Evolutionary conservation across 805 yeast genomes (phyloP).

Genomic region (Cyberlindnera xylosilytica): DNA sequence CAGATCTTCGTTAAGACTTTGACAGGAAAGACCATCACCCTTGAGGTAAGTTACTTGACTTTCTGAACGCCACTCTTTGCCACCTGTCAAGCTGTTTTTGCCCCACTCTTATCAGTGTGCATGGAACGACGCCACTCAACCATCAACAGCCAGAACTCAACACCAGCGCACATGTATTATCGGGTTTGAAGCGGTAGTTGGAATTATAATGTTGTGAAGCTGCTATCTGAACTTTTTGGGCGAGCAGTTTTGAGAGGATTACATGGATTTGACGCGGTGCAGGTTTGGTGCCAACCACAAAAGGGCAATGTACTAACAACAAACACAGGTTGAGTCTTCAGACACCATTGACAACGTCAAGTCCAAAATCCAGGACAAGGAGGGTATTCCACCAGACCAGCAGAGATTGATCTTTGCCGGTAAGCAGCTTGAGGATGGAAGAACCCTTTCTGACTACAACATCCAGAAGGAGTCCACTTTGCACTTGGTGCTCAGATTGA

Average conservation of each 20-base stretch:
- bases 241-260: no score
- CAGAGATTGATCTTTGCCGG: slow-evolving; percentile 95
- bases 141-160: neutral
- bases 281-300: neutral
- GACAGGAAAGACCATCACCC: slow-evolving; percentile 87
- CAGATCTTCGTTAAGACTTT: slow-evolving; percentile 88
- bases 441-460: slow-evolving; percentile 92
- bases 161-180: neutral
- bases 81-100: slow-evolving; percentile 5
- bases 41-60: slow-evolving; percentile 41
- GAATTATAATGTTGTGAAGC: neutral
- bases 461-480: slow-evolving; percentile 91
- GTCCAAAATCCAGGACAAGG: slow-evolving; percentile 93
- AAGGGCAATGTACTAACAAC: slow-evolving; percentile 11
- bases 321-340: slow-evolving; percentile 75
- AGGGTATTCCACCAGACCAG: slow-evolving; percentile 96
- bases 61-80: slow-evolving; percentile 3
- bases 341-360: slow-evolving; percentile 95
- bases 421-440: slow-evolving; percentile 93
- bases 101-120: slow-evolving; percentile 17
- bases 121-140: neutral
- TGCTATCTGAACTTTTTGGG: no score
- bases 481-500: slow-evolving; percentile 79
- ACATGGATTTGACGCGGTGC: no score
- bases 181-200: neutral